phyloP scores from a whole-genome alignment of 495 filamentous ascomycete species.

The Podospora pseudoanserina region DNA sequence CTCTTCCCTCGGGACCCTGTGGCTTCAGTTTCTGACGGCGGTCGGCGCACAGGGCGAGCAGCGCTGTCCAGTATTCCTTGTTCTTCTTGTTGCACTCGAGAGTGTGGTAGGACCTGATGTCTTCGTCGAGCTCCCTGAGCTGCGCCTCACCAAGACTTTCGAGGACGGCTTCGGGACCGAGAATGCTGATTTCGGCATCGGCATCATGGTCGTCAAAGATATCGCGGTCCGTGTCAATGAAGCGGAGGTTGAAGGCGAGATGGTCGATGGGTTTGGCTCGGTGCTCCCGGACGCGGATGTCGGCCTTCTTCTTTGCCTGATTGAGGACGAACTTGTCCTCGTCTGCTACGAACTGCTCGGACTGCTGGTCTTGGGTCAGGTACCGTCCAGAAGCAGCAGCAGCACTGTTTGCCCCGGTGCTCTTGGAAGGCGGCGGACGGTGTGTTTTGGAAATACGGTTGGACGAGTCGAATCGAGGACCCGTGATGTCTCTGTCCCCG shows the following conservation, averaged over 20 bases:
- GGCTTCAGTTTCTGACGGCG: constrained; percentile 64
- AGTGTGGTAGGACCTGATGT: constrained; percentile 79
- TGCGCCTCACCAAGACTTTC: constrained; percentile 67
- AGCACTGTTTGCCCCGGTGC: constrained; percentile 17
- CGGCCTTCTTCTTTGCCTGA: constrained; percentile 97
- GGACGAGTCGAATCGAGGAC: constrained; percentile 43
- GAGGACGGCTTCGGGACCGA: constrained; percentile 79
- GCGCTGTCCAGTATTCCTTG: constrained; percentile 85
- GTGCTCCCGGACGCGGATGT: constrained; percentile 90
- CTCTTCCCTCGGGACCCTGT: constrained; percentile 60
- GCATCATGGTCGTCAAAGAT: constrained; percentile 78
- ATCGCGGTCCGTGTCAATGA: constrained; percentile 78
- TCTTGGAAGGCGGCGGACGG: constrained; percentile 31
- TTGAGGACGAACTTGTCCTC: constrained; percentile 96
- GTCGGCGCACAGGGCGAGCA: constrained; percentile 81
- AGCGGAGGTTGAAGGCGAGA: constrained; percentile 84
- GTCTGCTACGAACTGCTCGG: constrained; percentile 80
- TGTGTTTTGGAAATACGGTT: constrained; percentile 44
- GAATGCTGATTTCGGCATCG: constrained; percentile 67
- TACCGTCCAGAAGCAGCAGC: constrained; percentile 31
- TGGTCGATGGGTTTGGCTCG: constrained; percentile 93
- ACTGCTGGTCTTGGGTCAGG: constrained; percentile 64
- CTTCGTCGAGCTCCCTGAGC: constrained; percentile 73
- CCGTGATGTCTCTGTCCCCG: constrained; percentile 40
- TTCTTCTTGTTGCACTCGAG: constrained; percentile 77